Evolutionary conservation across 208 protist species (phyloP).

Genomic region (Porcisia hertigi): DNA sequence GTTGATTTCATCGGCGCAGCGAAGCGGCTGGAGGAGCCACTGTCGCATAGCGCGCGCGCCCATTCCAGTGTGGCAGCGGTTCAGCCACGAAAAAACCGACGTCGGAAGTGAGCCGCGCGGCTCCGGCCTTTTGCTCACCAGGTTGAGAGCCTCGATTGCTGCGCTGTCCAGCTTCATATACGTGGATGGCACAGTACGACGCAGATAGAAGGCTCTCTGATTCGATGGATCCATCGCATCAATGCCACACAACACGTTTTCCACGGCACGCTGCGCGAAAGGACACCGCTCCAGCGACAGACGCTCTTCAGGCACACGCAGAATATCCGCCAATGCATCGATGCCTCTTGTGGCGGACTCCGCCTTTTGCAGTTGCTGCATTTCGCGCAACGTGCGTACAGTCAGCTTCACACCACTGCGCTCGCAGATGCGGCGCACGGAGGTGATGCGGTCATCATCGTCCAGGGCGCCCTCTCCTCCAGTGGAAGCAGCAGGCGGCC

Average conservation of each 20-base stretch:
- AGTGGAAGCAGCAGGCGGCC: slow-evolving; percentile 1
- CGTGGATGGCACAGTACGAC: slow-evolving; percentile 73
- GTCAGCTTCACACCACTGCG: slow-evolving; percentile 64
- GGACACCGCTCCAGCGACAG: slow-evolving; percentile 44
- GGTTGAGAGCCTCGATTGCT: slow-evolving; percentile 91
- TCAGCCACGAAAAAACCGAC: slow-evolving; percentile 93
- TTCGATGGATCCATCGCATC: slow-evolving; percentile 74
- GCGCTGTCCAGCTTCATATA: slow-evolving; percentile 95
- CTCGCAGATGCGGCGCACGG: slow-evolving; percentile 80
- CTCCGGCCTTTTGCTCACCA: slow-evolving; percentile 88
- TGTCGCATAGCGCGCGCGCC: slow-evolving; percentile 94
- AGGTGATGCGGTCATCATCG: slow-evolving; percentile 52
- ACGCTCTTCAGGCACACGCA: slow-evolving; percentile 85
- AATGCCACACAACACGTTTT: slow-evolving; percentile 61
- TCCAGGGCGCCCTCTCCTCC: slow-evolving; percentile 4
- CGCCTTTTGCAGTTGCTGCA: slow-evolving; percentile 33
- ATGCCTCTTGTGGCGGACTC: slow-evolving; percentile 24
- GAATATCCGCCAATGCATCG: slow-evolving; percentile 58
- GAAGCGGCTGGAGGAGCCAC: slow-evolving; percentile 98
- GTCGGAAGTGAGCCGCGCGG: slow-evolving; percentile 67
- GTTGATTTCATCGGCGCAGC: slow-evolving; percentile 91
- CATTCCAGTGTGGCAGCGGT: slow-evolving; percentile 96
- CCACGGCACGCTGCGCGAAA: slow-evolving; percentile 60
- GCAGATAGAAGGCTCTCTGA: slow-evolving; percentile 79
- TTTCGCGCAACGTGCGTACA: slow-evolving; percentile 32